These are phyloP conservation scores for Euryodendron excelsum DNA, from an alignment of 148 eudicot species.

Conservation along the genomic window DNA sequence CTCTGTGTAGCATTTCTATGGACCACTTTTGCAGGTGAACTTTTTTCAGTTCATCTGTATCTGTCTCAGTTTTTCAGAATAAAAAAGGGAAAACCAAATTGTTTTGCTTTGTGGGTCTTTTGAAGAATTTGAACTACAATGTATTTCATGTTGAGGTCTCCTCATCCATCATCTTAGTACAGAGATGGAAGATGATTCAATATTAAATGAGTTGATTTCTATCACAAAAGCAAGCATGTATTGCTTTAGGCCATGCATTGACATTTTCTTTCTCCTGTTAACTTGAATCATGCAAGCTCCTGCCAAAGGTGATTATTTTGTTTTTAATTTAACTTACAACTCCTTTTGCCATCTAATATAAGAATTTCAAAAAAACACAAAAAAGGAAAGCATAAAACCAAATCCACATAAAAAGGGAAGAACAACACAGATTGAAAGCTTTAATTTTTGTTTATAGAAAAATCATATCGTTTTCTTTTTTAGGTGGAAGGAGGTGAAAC, in stretches of 20 bases:
- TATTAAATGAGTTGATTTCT: background rate
- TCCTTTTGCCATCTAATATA: background rate
- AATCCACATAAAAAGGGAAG: too few relatives aligned
- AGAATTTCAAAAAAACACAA: too few relatives aligned
- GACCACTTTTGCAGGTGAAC: constrained; percentile 10
- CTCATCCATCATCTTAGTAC: background rate
- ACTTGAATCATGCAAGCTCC: background rate
- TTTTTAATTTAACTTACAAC: background rate
- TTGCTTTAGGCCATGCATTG: background rate
- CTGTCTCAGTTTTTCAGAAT: constrained; percentile 13
- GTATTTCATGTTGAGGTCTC: constrained; percentile 4
- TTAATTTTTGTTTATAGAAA: too few relatives aligned
- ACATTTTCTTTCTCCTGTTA: background rate
- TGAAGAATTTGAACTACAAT: constrained; percentile 6
- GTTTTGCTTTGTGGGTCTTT: constrained; percentile 6
- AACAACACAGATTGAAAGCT: too few relatives aligned
- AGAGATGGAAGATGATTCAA: background rate
- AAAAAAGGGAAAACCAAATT: constrained; percentile 6
- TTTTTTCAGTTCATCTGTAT: constrained; percentile 8
- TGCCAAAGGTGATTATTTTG: background rate
- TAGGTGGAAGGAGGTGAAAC: too few relatives aligned
- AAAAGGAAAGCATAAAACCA: too few relatives aligned
- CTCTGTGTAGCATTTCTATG: constrained; percentile 15
- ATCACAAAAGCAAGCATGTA: background rate
- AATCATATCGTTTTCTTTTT: too few relatives aligned